Conservation (phyloP, 495 filamentous ascomycete species). For the Hypoxylon subgilvum region DNA sequence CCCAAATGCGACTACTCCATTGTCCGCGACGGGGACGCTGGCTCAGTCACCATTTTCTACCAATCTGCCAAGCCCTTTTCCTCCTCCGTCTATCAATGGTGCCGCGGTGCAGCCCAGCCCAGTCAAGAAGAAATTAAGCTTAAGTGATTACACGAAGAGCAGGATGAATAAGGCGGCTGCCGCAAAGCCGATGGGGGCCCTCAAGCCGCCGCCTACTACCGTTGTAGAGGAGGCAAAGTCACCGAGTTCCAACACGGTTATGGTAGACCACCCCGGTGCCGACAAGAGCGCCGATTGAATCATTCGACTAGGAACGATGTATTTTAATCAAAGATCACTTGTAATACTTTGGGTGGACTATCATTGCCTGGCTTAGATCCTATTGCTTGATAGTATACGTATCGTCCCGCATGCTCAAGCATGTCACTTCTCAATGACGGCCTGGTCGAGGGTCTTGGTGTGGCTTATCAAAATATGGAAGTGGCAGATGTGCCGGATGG, state of each 20-base stretch:
- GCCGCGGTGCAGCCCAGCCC: constrained; percentile 62
- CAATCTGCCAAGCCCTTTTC: constrained; percentile 49
- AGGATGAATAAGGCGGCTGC: constrained; percentile 55
- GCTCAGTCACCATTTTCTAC: constrained; percentile 61
- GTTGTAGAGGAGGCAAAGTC: constrained; percentile 51
- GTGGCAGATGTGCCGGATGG: constrained; percentile 2
- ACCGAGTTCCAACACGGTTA: constrained; percentile 39
- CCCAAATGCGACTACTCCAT: constrained; percentile 48
- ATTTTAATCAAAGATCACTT: neutral
- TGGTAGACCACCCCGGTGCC: constrained; percentile 40
- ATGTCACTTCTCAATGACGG: constrained; percentile 1
- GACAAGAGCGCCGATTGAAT: constrained; percentile 42
- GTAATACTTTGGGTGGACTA: constrained; percentile 9
- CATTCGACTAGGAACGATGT: neutral
- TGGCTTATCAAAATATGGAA: neutral
- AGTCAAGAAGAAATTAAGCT: constrained; percentile 71
- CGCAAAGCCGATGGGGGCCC: constrained; percentile 42
- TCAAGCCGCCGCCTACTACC: constrained; percentile 44
- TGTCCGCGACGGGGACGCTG: constrained; percentile 50
- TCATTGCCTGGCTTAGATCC: neutral
- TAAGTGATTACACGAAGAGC: constrained; percentile 73
- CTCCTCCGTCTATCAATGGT: constrained; percentile 51
- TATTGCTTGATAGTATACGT: constrained; percentile 4
- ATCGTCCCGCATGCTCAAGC: neutral
- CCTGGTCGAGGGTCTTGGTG: neutral